phyloP scores from a whole-genome alignment of 1,284 basidiomycete genomes.

The Somion occarium region DNA sequence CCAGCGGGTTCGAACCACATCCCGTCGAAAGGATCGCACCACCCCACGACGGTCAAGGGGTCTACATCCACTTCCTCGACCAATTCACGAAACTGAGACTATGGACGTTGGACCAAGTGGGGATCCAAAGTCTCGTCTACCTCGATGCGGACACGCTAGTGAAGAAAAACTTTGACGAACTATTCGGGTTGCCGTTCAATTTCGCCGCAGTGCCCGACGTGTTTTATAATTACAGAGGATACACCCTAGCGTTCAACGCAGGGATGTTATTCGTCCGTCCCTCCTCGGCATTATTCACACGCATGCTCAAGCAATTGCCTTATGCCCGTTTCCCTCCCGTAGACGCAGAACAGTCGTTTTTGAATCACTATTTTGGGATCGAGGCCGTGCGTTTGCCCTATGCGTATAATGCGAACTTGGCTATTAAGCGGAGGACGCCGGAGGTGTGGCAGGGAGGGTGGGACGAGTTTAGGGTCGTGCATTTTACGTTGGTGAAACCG shows the following conservation, averaged over 20 bases:
- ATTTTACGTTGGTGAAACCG: conserved; percentile 39
- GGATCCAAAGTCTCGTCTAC: conserved; percentile 31
- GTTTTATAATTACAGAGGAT: conserved; percentile 29
- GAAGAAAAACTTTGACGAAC: conserved; percentile 37
- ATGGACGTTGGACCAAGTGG: conserved; percentile 34
- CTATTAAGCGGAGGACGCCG: conserved; percentile 33
- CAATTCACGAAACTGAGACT: conserved; percentile 41
- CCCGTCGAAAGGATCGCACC: conserved; percentile 34
- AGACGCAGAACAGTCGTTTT: conserved; percentile 40
- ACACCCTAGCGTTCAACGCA: conserved; percentile 36
- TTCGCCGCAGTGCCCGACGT: conserved; percentile 42
- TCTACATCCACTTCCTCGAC: conserved; percentile 34
- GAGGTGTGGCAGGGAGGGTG: conserved; percentile 33
- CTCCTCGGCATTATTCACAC: conserved; percentile 25
- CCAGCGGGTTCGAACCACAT: conserved; percentile 35
- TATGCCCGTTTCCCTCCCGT: conserved; percentile 28
- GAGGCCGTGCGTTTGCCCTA: conserved; percentile 35
- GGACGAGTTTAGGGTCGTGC: conserved; percentile 33
- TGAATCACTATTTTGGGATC: conserved; percentile 38
- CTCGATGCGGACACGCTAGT: conserved; percentile 41
- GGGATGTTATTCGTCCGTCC: conserved; percentile 37
- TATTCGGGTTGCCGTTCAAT: conserved; percentile 37
- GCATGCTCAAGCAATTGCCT: conserved; percentile 33
- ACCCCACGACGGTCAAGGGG: conserved; percentile 30
- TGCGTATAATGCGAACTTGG: conserved; percentile 42